Evolutionary conservation across 768 basidiomycete species (phyloP).

Genomic region (Hygrophoropsis aurantiaca): DNA sequence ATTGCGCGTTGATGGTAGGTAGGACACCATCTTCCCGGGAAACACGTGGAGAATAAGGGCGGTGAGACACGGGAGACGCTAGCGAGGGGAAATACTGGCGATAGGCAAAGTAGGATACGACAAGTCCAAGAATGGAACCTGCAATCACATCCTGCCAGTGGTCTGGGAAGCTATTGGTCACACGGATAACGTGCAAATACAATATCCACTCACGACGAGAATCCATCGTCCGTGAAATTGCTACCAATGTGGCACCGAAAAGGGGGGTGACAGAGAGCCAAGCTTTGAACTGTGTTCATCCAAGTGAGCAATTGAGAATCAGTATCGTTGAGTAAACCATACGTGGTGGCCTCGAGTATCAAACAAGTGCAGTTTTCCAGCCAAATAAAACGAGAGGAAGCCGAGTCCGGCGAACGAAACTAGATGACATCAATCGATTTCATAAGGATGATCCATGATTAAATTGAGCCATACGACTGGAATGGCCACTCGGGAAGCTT

Average conservation of each 20-base stretch:
- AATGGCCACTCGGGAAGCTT: slow-evolving; percentile 91
- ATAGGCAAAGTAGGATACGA: slow-evolving; percentile 73
- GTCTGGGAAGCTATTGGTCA: slow-evolving; percentile 43
- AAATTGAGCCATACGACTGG: slow-evolving; percentile 61
- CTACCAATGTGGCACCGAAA: slow-evolving; percentile 72
- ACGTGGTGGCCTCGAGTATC: slow-evolving; percentile 76
- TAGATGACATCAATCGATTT: slow-evolving; percentile 26
- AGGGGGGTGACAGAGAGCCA: slow-evolving; percentile 84
- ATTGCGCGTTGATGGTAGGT: slow-evolving; percentile 32
- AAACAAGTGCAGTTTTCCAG: slow-evolving; percentile 91
- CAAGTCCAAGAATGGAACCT: slow-evolving; percentile 73
- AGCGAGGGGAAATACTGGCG: slow-evolving; percentile 84
- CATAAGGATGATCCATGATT: not conserved
- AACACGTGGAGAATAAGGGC: slow-evolving; percentile 72
- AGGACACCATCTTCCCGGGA: slow-evolving; percentile 42
- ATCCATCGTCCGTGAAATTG: slow-evolving; percentile 90
- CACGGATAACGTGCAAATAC: slow-evolving; percentile 6
- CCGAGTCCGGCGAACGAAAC: slow-evolving; percentile 94
- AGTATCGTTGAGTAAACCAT: slow-evolving; percentile 18
- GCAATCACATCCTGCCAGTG: slow-evolving; percentile 92
- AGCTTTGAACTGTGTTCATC: slow-evolving; percentile 56
- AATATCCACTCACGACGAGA: slow-evolving; percentile 62
- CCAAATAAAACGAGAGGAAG: slow-evolving; percentile 84
- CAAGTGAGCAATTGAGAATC: slow-evolving; percentile 1
- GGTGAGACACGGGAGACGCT: slow-evolving; percentile 58